phyloP scores from a whole-genome alignment of 495 filamentous ascomycete genomes.

The Astrothelium macrocarpum region DNA sequence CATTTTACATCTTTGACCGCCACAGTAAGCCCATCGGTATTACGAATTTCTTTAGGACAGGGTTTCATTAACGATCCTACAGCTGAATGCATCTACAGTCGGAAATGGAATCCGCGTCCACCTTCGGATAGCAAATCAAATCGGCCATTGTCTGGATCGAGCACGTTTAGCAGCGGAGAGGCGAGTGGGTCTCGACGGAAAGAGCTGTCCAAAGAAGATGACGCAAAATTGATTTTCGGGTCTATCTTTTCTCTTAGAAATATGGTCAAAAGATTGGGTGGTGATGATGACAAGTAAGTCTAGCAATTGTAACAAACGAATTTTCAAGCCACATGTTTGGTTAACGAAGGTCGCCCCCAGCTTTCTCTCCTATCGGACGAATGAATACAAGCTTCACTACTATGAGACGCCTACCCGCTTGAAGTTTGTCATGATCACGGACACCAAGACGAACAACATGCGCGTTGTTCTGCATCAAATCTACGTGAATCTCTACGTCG shows the following conservation, averaged over 20 bases:
- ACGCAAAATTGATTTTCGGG: slow-evolving; percentile 94
- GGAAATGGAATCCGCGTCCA: slow-evolving; percentile 57
- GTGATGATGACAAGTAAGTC: slow-evolving; percentile 66
- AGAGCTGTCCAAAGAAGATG: slow-evolving; percentile 61
- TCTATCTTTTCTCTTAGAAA: slow-evolving; percentile 92
- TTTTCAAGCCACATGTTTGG: not conserved
- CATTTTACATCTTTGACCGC: slow-evolving; percentile 97
- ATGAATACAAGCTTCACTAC: slow-evolving; percentile 95
- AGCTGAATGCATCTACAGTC: slow-evolving; percentile 97
- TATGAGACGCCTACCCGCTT: slow-evolving; percentile 94
- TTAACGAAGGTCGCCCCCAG: slow-evolving; percentile 21
- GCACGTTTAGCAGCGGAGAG: slow-evolving; percentile 27
- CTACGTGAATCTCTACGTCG: slow-evolving; percentile 93
- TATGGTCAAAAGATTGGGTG: slow-evolving; percentile 91
- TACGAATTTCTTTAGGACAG: not conserved
- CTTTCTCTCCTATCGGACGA: slow-evolving; percentile 83
- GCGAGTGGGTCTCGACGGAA: slow-evolving; percentile 18
- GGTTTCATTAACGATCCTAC: slow-evolving; percentile 13
- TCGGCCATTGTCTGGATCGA: slow-evolving; percentile 27
- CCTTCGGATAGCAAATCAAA: slow-evolving; percentile 28
- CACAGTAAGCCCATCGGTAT: slow-evolving; percentile 56
- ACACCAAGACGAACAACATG: slow-evolving; percentile 80
- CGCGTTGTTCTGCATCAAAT: slow-evolving; percentile 93
- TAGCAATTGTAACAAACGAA: not conserved
- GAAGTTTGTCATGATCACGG: slow-evolving; percentile 94